phyloP scores from a whole-genome alignment of 208 protist species.

The Wallacemonas sp. region DNA sequence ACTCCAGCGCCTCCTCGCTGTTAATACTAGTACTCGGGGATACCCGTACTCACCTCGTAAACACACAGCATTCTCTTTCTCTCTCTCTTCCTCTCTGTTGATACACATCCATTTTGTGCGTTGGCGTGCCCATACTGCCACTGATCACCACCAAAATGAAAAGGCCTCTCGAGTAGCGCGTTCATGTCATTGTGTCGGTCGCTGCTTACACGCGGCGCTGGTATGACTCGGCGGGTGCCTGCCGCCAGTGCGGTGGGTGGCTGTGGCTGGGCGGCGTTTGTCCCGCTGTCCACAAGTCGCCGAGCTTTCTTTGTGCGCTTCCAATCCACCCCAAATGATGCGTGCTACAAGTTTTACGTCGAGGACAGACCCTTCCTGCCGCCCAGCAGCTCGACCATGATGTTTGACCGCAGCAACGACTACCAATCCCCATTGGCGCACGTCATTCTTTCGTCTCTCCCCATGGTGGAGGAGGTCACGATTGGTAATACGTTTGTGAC shows the following conservation, averaged over 20 bases:
- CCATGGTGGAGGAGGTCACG: slow-evolving; percentile 91
- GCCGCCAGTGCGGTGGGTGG: neutral
- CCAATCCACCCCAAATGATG: slow-evolving; percentile 77
- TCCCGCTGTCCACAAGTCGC: neutral
- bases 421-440: slow-evolving; percentile 82
- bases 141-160: no score
- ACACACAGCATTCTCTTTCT: neutral
- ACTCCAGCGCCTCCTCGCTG: neutral
- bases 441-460: slow-evolving; percentile 58
- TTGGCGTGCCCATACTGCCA: no score
- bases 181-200: neutral
- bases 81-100: slow-evolving; percentile 6
- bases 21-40: no score
- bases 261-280: neutral
- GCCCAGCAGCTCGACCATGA: slow-evolving; percentile 43
- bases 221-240: no score
- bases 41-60: no score
- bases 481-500: slow-evolving; percentile 78
- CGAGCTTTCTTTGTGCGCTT: slow-evolving; percentile 76
- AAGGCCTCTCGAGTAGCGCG: no score
- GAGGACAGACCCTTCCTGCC: slow-evolving; percentile 63
- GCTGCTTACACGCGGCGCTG: neutral
- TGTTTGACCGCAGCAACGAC: slow-evolving; percentile 77
- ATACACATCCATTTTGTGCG: neutral
- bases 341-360: slow-evolving; percentile 87